Conservation (phyloP, 305 asterid species). For the Solanum hybrid region DNA sequence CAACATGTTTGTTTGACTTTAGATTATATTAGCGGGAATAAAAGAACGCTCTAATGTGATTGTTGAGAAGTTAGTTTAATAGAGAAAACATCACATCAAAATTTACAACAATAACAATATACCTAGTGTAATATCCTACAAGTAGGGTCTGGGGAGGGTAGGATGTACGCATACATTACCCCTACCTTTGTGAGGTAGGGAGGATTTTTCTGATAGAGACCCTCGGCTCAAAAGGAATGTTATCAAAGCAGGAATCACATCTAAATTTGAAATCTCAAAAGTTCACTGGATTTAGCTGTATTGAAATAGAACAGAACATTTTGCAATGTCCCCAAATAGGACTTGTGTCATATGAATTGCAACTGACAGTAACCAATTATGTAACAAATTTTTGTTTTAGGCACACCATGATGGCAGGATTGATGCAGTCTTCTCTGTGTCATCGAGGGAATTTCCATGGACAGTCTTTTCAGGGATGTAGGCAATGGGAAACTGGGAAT, state of each 20-base stretch:
- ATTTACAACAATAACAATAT: neutral
- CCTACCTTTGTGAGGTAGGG: neutral
- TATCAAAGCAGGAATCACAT: neutral
- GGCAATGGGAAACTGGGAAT: conserved; percentile 67
- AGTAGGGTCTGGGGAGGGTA: neutral
- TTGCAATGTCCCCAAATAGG: neutral
- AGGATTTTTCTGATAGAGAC: neutral
- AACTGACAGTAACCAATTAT: neutral
- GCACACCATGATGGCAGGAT: conserved; percentile 63
- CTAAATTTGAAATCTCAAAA: neutral
- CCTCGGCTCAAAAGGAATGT: neutral
- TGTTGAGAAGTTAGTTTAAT: neutral
- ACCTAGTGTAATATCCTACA: neutral
- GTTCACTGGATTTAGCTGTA: neutral
- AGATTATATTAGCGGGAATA: neutral
- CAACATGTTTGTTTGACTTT: neutral
- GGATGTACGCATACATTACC: neutral
- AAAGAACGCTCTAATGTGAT: neutral
- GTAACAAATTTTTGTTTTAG: conserved; percentile 4
- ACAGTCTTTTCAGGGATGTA: conserved; percentile 64
- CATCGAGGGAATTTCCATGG: conserved; percentile 59
- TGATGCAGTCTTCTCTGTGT: conserved; percentile 64
- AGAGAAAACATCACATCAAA: neutral
- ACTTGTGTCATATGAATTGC: neutral
- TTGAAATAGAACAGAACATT: neutral